These are phyloP conservation scores for Syncephalastrum contaminatum DNA, from an alignment of 371 early-diverging fungal species.

Conservation along the genomic window DNA sequence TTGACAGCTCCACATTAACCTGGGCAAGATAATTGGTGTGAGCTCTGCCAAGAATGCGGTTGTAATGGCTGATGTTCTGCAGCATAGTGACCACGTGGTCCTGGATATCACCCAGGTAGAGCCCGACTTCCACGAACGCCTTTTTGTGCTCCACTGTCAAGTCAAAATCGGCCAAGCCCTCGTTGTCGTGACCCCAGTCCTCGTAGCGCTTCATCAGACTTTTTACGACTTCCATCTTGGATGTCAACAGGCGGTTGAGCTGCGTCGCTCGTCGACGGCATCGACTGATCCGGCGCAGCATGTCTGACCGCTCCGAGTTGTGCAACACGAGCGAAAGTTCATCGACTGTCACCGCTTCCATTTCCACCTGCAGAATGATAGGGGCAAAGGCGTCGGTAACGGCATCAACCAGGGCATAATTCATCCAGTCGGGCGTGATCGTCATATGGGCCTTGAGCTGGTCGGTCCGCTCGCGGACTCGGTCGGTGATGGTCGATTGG, in stretches of 20 bases:
- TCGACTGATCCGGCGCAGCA: slow-evolving; percentile 83
- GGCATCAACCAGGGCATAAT: slow-evolving; percentile 83
- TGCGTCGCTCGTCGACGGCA: slow-evolving; percentile 79
- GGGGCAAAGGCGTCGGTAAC: slow-evolving; percentile 82
- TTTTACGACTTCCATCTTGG: slow-evolving; percentile 80
- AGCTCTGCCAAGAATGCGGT: slow-evolving; percentile 73
- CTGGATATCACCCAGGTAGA: slow-evolving; percentile 92
- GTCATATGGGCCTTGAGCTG: slow-evolving; percentile 38
- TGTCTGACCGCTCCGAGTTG: slow-evolving; percentile 78
- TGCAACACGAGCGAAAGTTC: slow-evolving; percentile 78
- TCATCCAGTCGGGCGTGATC: slow-evolving; percentile 71
- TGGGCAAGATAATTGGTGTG: slow-evolving; percentile 86
- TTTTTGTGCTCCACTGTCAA: slow-evolving; percentile 13
- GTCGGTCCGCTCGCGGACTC: slow-evolving; percentile 34
- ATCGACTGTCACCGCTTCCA: slow-evolving; percentile 86
- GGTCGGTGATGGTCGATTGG: slow-evolving; percentile 25
- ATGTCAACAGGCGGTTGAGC: slow-evolving; percentile 66
- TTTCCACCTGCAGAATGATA: slow-evolving; percentile 68
- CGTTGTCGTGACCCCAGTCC: slow-evolving; percentile 28
- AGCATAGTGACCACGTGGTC: slow-evolving; percentile 79
- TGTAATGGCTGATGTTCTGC: slow-evolving; percentile 73
- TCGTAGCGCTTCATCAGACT: slow-evolving; percentile 79
- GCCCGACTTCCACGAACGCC: slow-evolving; percentile 48
- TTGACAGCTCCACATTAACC: slow-evolving; percentile 77
- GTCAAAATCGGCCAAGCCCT: slow-evolving; percentile 3